These are phyloP conservation scores for Yamadazyma conglobata DNA, from an alignment of 1,139 yeast species.

Conservation along the genomic window DNA sequence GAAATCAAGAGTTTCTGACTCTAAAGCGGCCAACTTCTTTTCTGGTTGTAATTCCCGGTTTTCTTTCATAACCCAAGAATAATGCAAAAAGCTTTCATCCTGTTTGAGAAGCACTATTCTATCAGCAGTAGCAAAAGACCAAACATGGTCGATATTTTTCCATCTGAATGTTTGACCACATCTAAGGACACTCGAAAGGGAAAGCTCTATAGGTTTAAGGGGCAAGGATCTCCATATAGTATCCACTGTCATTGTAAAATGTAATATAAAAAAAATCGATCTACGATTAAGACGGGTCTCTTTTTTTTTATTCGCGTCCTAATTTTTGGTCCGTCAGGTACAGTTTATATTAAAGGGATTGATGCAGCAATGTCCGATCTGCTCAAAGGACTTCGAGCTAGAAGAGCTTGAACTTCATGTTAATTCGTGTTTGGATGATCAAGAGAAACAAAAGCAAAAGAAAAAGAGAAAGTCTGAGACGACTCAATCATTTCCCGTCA, in stretches of 20 bases:
- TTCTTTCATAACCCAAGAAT: slow-evolving; percentile 25
- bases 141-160: slow-evolving; percentile 54
- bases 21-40: slow-evolving; percentile 3
- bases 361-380: slow-evolving; percentile 36
- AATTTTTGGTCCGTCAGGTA: slow-evolving; percentile 1
- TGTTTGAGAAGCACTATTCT: slow-evolving; percentile 53
- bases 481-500: neutral
- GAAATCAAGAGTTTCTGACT: slow-evolving; percentile 38
- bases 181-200: slow-evolving; percentile 66
- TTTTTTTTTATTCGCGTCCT: slow-evolving; percentile 7
- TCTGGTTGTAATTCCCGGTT: slow-evolving; percentile 6
- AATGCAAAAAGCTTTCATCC: slow-evolving; percentile 30
- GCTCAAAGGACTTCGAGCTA: slow-evolving; percentile 23
- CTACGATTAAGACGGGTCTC: neutral
- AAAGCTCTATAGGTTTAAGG: slow-evolving; percentile 44
- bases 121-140: slow-evolving; percentile 56
- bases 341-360: too few species aligned
- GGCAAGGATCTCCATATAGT: slow-evolving; percentile 25
- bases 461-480: slow-evolving; percentile 1
- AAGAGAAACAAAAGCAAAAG: slow-evolving; percentile 7
- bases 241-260: slow-evolving; percentile 23
- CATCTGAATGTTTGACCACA: slow-evolving; percentile 88
- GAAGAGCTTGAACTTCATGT: slow-evolving; percentile 38
- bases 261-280: neutral
- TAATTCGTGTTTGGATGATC: slow-evolving; percentile 19